Conservation (phyloP, 768 basidiomycete genomes). For the Rhizopogon vesiculosus region DNA sequence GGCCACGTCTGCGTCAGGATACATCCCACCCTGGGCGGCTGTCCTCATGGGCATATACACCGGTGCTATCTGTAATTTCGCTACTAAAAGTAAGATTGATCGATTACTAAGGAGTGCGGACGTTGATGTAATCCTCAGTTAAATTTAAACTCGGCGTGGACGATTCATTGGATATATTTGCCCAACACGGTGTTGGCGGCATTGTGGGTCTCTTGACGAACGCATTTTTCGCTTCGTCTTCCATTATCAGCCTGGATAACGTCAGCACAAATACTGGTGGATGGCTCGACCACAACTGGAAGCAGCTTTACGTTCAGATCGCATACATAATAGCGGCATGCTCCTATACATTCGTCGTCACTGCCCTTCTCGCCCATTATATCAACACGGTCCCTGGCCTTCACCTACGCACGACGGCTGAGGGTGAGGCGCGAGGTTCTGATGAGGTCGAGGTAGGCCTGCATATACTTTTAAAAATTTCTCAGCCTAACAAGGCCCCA, state of each 20-base stretch:
- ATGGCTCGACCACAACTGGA: constrained; percentile 74
- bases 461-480: neutral
- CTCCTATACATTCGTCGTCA: constrained; percentile 57
- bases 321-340: constrained; percentile 55
- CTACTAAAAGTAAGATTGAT: constrained; percentile 61
- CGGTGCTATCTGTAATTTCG: constrained; percentile 75
- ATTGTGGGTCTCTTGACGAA: constrained; percentile 73
- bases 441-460: constrained; percentile 63
- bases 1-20: constrained; percentile 86
- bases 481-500: constrained; percentile 15
- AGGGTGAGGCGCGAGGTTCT: constrained; percentile 58
- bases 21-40: constrained; percentile 70
- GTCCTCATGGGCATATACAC: constrained; percentile 71
- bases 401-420: constrained; percentile 44
- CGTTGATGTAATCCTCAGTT: constrained; percentile 35
- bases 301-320: constrained; percentile 79
- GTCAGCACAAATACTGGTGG: constrained; percentile 54
- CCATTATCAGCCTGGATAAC: constrained; percentile 65
- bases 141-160: constrained; percentile 74
- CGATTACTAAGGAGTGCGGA: neutral
- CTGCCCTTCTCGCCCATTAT: constrained; percentile 54
- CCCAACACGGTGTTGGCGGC: constrained; percentile 88
- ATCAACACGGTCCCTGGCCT: constrained; percentile 60
- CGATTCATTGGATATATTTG: constrained; percentile 90
- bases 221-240: constrained; percentile 66